Percentiles rank a stretch among this genome's conserved stretches.
phyloP scores from a whole-genome alignment of 2,329 filamentous ascomycete species.

The Coniella lustricola region DNA sequence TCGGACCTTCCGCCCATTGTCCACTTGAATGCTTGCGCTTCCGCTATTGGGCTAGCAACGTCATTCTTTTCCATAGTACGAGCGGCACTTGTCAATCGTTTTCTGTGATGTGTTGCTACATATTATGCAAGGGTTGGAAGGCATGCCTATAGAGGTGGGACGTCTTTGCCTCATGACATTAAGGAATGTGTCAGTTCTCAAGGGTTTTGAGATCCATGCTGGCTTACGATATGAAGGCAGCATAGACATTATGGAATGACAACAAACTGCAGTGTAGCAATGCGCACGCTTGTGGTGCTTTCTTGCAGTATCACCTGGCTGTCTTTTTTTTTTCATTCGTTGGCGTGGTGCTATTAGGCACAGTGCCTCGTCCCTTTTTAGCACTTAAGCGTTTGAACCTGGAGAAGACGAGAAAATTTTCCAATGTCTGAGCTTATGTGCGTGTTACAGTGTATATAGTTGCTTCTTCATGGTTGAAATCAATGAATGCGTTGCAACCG shows the following conservation, averaged over 20 bases:
- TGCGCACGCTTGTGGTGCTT: neutral
- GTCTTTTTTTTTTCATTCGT: constrained; percentile 1
- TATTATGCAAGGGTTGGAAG: neutral
- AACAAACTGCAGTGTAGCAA: neutral
- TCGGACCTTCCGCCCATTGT: neutral
- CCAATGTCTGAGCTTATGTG: neutral
- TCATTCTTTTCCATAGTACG: neutral
- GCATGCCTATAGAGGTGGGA: neutral
- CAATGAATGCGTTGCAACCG: no score
- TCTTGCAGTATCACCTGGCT: neutral
- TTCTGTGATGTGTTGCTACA: neutral
- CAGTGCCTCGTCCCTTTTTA: neutral
- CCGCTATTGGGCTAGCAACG: neutral
- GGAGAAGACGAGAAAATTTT: neutral
- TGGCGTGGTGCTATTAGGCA: neutral
- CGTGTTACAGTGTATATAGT: constrained; percentile 6
- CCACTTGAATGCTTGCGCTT: neutral
- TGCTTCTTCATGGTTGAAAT: no score
- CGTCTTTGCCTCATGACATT: neutral
- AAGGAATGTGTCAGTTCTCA: neutral
- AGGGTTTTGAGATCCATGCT: neutral
- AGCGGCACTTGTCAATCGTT: constrained; percentile 1
- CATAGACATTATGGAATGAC: neutral
- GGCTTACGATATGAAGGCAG: neutral
- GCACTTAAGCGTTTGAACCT: neutral